Evolutionary conservation across 2,329 filamentous ascomycete species (phyloP), one percentile per base, ranked within the genome.

Genomic region (Colletotrichum sp.): DNA sequence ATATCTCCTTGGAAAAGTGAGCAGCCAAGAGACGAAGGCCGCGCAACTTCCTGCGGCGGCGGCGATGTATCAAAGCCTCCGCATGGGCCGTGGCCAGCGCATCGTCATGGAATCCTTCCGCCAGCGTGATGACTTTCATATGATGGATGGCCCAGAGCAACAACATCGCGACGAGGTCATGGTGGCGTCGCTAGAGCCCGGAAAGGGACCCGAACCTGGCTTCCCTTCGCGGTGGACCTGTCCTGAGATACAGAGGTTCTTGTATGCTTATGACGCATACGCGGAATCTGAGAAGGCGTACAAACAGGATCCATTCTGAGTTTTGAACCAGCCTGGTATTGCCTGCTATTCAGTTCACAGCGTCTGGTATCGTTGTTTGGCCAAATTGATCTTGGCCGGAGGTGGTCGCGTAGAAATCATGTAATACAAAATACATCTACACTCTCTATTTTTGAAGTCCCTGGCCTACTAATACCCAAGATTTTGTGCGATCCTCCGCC

Each of bases 221-320:
- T 78, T 78, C 38, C 77, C 77, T 18, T 78, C 77, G 24, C 69
- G 77, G 28, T 78, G 77, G 77, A 78, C 77, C 30, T 78, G 77
- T 74, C 77, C 77, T 5, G 65, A 70, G 24, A 75, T 76, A 12
- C 77, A 77, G 56, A 16, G 24, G 21, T 77, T 78, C 28, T 43
- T 78, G 28, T 77, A 78, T 30, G 68, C 69, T n/a, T 78, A 78
- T 10, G 77, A 78, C 24, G 77, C 77, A 5, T 77, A 78, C 36
- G 75, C 66, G 2, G 75, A 77, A 64, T 63, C 75, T 18, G 75
- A 76, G 69, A 77, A 79, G 67, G 80, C 79, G 2, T 81, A 79
- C 28, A 69, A 63, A 38, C 73, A 77, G 30, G 73, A 81, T 24
- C 79, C 77, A 2, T 76, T 71, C 18, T 75, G 52, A 67, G n/a